A percentile compares a stretch with the other conserved stretches of the same genome.
Evolutionary conservation across 768 basidiomycete genomes (phyloP).

Genomic region (Pisolithus sp.): DNA sequence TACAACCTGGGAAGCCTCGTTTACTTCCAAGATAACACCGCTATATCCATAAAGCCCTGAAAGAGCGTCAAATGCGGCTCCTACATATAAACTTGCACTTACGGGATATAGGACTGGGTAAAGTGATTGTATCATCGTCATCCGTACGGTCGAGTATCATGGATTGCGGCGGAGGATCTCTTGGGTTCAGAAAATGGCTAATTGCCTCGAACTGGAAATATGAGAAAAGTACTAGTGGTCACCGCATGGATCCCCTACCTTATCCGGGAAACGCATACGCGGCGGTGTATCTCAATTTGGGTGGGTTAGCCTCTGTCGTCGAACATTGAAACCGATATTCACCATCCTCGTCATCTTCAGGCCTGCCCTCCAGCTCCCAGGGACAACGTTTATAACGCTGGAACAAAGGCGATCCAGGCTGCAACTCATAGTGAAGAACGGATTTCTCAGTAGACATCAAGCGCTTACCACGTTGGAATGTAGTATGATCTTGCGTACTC

Average conservation of each 20-base stretch:
- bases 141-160: constrained; percentile 79
- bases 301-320: not conserved
- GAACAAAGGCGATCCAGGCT: constrained; percentile 88
- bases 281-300: constrained; percentile 60
- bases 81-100: constrained; percentile 26
- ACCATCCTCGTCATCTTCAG: constrained; percentile 85
- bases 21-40: constrained; percentile 74
- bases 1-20: constrained; percentile 71
- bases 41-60: constrained; percentile 62
- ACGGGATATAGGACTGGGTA: constrained; percentile 67
- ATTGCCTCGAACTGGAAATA: constrained; percentile 68
- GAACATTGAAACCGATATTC: constrained; percentile 7
- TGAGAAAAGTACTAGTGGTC: not conserved
- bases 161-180: constrained; percentile 60
- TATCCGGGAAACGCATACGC: constrained; percentile 63
- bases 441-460: not conserved
- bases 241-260: constrained; percentile 34
- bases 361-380: constrained; percentile 78
- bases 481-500: constrained; percentile 77
- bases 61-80: not conserved
- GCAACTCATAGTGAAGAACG: constrained; percentile 1
- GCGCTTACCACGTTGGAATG: constrained; percentile 79
- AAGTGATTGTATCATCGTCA: constrained; percentile 62
- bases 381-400: constrained; percentile 89
- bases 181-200: constrained; percentile 68